These are phyloP conservation scores for Neophaeococcomyces aloes DNA, from an alignment of 2,329 filamentous ascomycete genomes.

Conservation along the genomic window DNA sequence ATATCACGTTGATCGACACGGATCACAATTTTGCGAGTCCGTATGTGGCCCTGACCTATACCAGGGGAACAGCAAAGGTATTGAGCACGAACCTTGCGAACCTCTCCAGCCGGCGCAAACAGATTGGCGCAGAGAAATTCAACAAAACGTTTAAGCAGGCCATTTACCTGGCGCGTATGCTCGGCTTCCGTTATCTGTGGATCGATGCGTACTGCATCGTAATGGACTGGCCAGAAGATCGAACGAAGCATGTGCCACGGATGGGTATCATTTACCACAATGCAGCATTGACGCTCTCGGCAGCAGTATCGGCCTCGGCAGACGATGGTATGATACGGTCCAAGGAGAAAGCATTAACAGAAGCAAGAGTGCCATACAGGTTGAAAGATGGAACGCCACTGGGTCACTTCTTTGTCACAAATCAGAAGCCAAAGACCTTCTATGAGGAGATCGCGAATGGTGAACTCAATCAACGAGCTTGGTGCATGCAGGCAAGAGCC, in stretches of 20 bases:
- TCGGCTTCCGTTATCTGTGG: slow-evolving; percentile 20
- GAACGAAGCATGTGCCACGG: slow-evolving; percentile 5
- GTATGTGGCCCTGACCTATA: slow-evolving; percentile 6
- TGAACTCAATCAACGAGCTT: slow-evolving; percentile 6
- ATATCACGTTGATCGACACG: slow-evolving; percentile 2
- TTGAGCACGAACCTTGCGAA: slow-evolving; percentile 1
- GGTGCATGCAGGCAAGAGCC: slow-evolving; percentile 6
- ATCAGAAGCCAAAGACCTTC: slow-evolving; percentile 4
- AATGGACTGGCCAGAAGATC: slow-evolving; percentile 4
- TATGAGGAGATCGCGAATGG: slow-evolving; percentile 6
- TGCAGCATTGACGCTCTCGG: slow-evolving; percentile 5
- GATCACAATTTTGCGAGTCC: slow-evolving; percentile 8
- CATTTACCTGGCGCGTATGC: slow-evolving; percentile 6
- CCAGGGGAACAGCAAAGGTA: slow-evolving; percentile 1
- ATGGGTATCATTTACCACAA: slow-evolving; percentile 9
- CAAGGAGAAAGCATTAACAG: slow-evolving; percentile 1
- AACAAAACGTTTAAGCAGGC: slow-evolving; percentile 14
- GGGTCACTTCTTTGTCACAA: slow-evolving; percentile 3
- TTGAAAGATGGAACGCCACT: slow-evolving; percentile 3
- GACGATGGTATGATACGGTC: slow-evolving; percentile 5
- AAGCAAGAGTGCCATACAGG: slow-evolving; percentile 6
- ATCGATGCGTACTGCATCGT: slow-evolving; percentile 22
- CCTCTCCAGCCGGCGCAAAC: neutral
- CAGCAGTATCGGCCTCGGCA: slow-evolving; percentile 6
- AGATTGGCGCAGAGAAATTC: slow-evolving; percentile 5